These are phyloP conservation scores for Debaryomyces prosopidis DNA, from an alignment of 805 yeast genomes.

Conservation along the genomic window DNA sequence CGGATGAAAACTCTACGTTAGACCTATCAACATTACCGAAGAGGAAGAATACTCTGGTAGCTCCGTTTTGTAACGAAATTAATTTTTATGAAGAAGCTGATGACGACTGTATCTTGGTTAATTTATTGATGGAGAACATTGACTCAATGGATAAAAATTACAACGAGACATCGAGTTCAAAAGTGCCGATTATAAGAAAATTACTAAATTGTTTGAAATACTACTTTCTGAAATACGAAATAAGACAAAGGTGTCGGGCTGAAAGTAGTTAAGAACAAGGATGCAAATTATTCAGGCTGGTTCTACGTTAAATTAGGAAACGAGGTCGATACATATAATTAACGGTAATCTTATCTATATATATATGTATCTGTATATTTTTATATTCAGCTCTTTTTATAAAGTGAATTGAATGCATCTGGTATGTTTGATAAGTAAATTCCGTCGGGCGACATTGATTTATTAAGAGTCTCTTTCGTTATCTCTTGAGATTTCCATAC, in stretches of 20 bases:
- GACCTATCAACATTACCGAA: conserved; percentile 3
- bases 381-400: not conserved
- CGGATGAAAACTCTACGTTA: conserved; percentile 4
- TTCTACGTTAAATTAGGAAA: not conserved
- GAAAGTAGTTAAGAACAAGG: too few species aligned
- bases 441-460: conserved; percentile 5
- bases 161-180: not conserved
- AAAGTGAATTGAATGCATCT: conserved; percentile 6
- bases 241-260: too few species aligned
- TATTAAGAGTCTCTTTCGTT: conserved; percentile 17
- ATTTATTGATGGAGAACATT: conserved; percentile 16
- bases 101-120: conserved; percentile 10
- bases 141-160: conserved; percentile 1
- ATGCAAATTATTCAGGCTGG: not conserved
- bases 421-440: conserved; percentile 9
- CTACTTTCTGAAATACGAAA: too few species aligned
- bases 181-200: not conserved
- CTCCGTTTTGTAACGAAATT: conserved; percentile 14
- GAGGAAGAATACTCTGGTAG: conserved; percentile 1
- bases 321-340: not conserved
- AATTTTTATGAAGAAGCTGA: conserved; percentile 6
- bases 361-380: too few species aligned
- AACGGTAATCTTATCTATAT: too few species aligned
- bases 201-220: not conserved
- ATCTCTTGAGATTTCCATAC: conserved; percentile 21